Evolutionary conservation across 176 grass and related monocot genomes (phyloP).

Genomic region (Musa itinerans): DNA sequence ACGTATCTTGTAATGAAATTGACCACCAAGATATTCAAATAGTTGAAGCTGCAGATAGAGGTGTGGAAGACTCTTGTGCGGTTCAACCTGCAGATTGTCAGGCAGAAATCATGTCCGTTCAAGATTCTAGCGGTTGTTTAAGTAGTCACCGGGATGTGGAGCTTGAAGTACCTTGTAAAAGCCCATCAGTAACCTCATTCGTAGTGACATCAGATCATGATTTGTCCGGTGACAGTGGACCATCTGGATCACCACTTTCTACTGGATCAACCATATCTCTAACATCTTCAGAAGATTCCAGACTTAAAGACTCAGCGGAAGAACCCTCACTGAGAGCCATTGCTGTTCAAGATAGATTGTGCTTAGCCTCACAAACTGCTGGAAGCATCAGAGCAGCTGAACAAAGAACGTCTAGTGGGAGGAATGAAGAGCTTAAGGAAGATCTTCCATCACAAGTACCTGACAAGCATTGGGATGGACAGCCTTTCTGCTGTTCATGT

Average conservation of each 20-base stretch:
- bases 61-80: background rate
- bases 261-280: constrained; percentile 54
- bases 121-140: constrained; percentile 8
- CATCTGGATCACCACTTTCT: constrained; percentile 49
- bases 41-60: background rate
- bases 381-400: constrained; percentile 25
- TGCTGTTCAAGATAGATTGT: background rate
- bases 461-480: constrained; percentile 34
- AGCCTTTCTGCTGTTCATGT: constrained; percentile 58
- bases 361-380: constrained; percentile 24
- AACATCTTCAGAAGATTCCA: constrained; percentile 37
- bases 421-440: constrained; percentile 23
- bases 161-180: constrained; percentile 11
- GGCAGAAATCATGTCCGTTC: background rate
- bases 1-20: background rate
- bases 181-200: constrained; percentile 33
- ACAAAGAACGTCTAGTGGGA: constrained; percentile 22
- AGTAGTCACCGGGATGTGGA: background rate
- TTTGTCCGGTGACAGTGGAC: constrained; percentile 32
- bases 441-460: constrained; percentile 14
- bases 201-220: constrained; percentile 46
- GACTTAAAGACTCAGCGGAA: constrained; percentile 12
- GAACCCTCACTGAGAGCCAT: constrained; percentile 8
- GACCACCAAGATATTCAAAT: background rate
- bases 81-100: background rate